These are phyloP conservation scores for Arabidopsis hybrid DNA, from an alignment of 441 rosid species.

Conservation along the genomic window DNA sequence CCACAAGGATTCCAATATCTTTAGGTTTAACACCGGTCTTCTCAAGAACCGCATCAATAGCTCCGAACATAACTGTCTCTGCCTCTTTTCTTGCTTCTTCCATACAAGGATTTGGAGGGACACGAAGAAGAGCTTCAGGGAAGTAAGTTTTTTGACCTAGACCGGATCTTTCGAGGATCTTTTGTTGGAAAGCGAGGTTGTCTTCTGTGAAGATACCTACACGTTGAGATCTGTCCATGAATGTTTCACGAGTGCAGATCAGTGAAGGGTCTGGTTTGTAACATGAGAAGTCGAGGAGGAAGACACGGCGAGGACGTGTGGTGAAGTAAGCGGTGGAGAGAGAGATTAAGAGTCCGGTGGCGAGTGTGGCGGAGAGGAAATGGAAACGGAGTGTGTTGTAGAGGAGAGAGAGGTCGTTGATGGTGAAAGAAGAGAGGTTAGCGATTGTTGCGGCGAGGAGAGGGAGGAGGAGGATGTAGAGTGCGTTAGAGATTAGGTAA, in stretches of 20 bases:
- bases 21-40: constrained; percentile 69
- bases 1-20: constrained; percentile 68
- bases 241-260: constrained; percentile 60
- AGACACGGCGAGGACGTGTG: constrained; percentile 65
- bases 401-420: constrained; percentile 59
- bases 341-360: constrained; percentile 48
- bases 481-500: constrained; percentile 75
- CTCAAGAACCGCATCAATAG: constrained; percentile 59
- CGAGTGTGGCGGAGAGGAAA: constrained; percentile 58
- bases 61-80: constrained; percentile 72
- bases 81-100: constrained; percentile 73
- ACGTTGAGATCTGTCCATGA: constrained; percentile 57
- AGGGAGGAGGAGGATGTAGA: constrained; percentile 69
- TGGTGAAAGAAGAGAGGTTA: constrained; percentile 59
- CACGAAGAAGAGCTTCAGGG: constrained; percentile 62
- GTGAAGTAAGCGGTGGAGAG: constrained; percentile 61
- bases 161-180: constrained; percentile 70
- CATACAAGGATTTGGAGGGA: constrained; percentile 71
- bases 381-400: constrained; percentile 49
- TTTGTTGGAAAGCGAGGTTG: constrained; percentile 66
- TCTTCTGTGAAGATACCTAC: constrained; percentile 63
- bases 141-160: constrained; percentile 64
- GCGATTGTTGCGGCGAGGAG: constrained; percentile 52
- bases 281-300: constrained; percentile 66
- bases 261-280: constrained; percentile 66